A percentile compares a stretch with the other conserved stretches of the same genome.
These are phyloP conservation scores for Aquilaria yunnanensis DNA, from an alignment of 345 rosid species.

Conservation along the genomic window DNA sequence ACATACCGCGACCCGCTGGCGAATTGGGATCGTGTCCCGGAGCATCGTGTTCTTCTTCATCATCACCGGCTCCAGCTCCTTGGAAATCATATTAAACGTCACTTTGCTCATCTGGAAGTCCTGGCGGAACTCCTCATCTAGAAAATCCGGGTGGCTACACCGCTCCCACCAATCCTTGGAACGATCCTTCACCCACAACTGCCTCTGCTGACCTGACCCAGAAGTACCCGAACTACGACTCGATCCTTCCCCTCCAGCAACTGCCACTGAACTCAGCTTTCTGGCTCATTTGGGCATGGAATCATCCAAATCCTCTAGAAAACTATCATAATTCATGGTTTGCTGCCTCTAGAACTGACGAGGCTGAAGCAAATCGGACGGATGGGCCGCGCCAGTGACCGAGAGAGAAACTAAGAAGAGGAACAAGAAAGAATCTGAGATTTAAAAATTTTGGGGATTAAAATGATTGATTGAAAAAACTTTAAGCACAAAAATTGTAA, in stretches of 20 bases:
- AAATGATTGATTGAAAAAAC: too few relatives aligned
- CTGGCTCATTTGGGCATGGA: too few relatives aligned
- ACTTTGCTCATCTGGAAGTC: conserved; percentile 44
- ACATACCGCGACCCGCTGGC: conserved; percentile 53
- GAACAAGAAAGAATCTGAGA: too few relatives aligned
- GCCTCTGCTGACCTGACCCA: conserved; percentile 28
- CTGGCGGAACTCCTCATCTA: conserved; percentile 38
- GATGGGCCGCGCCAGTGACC: too few relatives aligned
- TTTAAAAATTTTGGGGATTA: too few relatives aligned
- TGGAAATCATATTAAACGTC: conserved; percentile 37
- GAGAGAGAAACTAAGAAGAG: too few relatives aligned
- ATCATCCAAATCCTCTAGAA: too few relatives aligned
- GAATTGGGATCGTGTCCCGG: conserved; percentile 48
- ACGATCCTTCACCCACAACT: conserved; percentile 55
- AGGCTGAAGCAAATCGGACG: too few relatives aligned
- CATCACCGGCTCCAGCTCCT: conserved; percentile 33
- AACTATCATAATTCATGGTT: too few relatives aligned
- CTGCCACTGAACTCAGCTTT: too few relatives aligned
- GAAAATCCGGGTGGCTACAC: conserved; percentile 37
- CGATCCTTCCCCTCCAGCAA: background rate
- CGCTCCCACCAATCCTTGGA: conserved; percentile 56
- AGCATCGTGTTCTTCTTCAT: conserved; percentile 50
- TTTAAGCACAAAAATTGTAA: too few relatives aligned
- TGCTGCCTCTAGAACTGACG: too few relatives aligned
- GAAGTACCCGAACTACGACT: background rate